Base-by-base conservation (phyloP, 2,329 filamentous ascomycete genomes). In the Talaromyces sp. region DNA sequence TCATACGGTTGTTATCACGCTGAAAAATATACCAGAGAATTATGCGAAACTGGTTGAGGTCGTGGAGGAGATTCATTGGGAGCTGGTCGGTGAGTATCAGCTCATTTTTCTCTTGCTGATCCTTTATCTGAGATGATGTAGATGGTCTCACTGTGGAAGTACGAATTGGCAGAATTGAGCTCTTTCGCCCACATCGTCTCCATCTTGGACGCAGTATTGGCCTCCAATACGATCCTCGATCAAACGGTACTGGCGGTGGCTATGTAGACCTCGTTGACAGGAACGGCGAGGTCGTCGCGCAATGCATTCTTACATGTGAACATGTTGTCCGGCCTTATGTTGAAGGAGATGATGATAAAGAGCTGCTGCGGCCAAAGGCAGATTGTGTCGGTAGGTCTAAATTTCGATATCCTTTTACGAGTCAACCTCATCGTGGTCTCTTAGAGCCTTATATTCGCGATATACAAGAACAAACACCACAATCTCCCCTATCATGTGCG, bases 1-100 rank as follows among this genome's bases (percentile, higher is more conserved):
- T n/a, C 59, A 65, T 50, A 50, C 52, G 8, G n/a, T 65, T 39
- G 60, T 65, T 1, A 62, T 65, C 22, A 65, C 64, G 5, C 8
- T 62, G 10, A 31, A 33, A 16, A 33, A 9, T 5, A 45, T 62
- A 33, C 60, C 64, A 22, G 58, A 24, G 1, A 50, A 47, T 3
- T 37, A 16, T 8, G 16, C 7, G 9, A 2, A 8, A 10, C 24
- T 65, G 24, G n/a, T 14, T 9, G 16, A 61, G 11, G 13, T 60
- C 2, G 43, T 65, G 41, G 19, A 65, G 2, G 24, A 37, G 2
- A 62, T 65, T n/a, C 31, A 62, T 63, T 16, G 35, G 39, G 39
- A 45, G 19, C 3, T 58, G 22, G 41, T n/a, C 1, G n/a, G 52
- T 47, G 24, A 39, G 22, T 41, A 31, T 22, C 5, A 3, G 48